Evolutionary conservation across 495 filamentous ascomycete genomes (phyloP).

Genomic region (Daldinia vernicosa): DNA sequence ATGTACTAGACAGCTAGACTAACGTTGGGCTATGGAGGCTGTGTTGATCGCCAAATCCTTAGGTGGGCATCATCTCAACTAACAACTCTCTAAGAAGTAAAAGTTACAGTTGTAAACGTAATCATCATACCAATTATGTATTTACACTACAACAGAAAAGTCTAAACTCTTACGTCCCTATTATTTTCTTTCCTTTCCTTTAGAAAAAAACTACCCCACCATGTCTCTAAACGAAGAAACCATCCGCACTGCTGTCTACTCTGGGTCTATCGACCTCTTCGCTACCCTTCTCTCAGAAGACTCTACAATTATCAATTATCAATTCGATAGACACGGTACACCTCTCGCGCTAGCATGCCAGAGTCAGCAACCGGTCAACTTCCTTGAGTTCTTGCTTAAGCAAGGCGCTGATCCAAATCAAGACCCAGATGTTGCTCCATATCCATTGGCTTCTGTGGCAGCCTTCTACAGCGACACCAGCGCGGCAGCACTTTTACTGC

Average conservation of each 20-base stretch:
- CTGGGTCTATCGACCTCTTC: background rate
- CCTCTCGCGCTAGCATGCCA: background rate
- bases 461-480: background rate
- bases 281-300: background rate
- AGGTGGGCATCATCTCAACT: background rate
- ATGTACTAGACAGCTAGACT: no score
- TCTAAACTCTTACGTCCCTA: background rate
- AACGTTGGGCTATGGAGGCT: background rate
- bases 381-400: background rate
- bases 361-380: background rate
- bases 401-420: background rate
- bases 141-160: background rate
- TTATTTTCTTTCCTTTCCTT: background rate
- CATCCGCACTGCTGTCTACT: background rate
- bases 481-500: background rate
- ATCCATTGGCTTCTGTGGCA: background rate
- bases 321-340: background rate
- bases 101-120: background rate
- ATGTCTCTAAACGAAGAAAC: background rate
- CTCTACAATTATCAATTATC: background rate
- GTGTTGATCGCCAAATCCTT: background rate
- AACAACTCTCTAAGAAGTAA: background rate
- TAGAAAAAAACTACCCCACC: background rate
- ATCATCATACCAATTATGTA: background rate
- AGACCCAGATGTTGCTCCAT: background rate